Evolutionary conservation across 106 monocot genomes (phyloP).

Genomic region (Gastrodia elata): DNA sequence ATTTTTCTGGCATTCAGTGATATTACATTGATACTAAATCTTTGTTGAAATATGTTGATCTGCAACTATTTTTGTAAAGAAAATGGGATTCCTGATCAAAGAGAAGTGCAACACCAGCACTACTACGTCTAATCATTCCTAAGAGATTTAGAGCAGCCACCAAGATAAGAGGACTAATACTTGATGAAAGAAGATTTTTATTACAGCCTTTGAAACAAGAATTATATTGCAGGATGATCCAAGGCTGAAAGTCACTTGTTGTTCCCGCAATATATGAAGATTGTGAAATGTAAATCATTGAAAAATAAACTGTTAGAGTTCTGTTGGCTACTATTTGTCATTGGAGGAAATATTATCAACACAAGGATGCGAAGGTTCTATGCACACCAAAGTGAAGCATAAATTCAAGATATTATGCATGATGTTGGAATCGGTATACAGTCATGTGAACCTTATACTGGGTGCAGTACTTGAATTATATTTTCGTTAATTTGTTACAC

Average conservation of each 20-base stretch:
- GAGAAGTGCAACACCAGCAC: not conserved
- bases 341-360: not conserved
- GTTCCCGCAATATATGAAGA: not conserved
- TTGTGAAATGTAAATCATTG: no score
- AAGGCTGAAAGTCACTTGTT: not conserved
- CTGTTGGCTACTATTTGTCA: not conserved
- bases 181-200: not conserved
- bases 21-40: not conserved
- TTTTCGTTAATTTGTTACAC: not conserved
- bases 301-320: no score
- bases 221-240: not conserved
- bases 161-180: not conserved
- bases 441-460: not conserved
- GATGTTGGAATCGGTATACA: not conserved
- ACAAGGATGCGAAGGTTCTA: not conserved
- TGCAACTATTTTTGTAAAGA: not conserved
- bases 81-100: not conserved
- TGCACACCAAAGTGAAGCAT: not conserved
- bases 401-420: not conserved
- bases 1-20: not conserved
- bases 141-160: not conserved
- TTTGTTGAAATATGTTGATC: not conserved
- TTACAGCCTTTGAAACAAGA: not conserved
- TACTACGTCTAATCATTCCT: not conserved
- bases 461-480: not conserved